Base-by-base conservation (phyloP, 345 rosid genomes). In the Leavenworthia alabamica region DNA sequence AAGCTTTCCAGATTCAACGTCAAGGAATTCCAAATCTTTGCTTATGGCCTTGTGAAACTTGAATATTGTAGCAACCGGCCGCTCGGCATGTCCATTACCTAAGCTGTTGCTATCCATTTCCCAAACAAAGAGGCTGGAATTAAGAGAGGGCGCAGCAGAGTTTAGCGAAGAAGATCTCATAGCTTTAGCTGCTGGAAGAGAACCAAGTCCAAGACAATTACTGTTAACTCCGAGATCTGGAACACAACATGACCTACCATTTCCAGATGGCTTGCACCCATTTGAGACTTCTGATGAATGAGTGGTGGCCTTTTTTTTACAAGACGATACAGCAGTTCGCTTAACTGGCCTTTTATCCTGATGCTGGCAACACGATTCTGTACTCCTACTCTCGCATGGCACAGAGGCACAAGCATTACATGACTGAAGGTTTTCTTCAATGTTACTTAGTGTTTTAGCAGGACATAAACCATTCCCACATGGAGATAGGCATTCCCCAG, bases 11-110 rank as follows among this genome's bases (percentile, higher is more conserved):
- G 91, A 88, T 79, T 88, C 91, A 40, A 84, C 79, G 77, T 90
- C 97, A 35, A 90, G 79, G 78, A 82, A 82, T 73, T 86, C 97
- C 72, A 90, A 80, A 79, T 90, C 93, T 79, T 90, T 90, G 61
- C 88, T 66, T 47, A 90, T 90, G 55, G 95, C 95, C 74, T 85
- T 90, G 66, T 90, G 97, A 78, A 90, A 86, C 57, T 90, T 90
- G 67, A 90, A 90, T 66, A 90, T 83, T 3, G 83, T 90, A 73
- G 89, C 97, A 72, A 90, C 89, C 19, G 97, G 97, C 36, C 95
- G 79, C 70, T 67, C 83, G 12, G 72, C 68, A 42, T 58, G 69
- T 40, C 79, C 84, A 65, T 67, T 53, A 54, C 75, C 72, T 37
- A 73, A 72, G 73, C 77, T 67, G 68, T 70, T 77, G 71, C 54